These are phyloP conservation scores for Phytophthora pisi DNA, from an alignment of 352 stramenopile genomes.

Conservation along the genomic window DNA sequence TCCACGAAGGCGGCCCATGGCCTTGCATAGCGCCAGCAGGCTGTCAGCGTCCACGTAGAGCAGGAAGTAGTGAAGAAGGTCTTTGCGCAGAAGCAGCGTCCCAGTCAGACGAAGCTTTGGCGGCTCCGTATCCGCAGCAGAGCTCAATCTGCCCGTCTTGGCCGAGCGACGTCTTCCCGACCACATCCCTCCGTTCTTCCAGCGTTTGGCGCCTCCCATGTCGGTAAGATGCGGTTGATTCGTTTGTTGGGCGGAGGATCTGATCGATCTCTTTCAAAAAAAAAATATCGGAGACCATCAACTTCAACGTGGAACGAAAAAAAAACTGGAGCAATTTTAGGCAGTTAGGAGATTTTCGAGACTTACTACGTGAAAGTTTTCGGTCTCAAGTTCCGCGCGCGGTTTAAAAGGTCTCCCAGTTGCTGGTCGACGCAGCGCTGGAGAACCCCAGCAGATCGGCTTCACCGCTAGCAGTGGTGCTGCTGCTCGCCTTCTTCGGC, in stretches of 20 bases:
- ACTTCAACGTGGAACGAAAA: no score
- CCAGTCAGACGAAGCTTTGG: slow-evolving; percentile 6
- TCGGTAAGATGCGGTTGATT: no score
- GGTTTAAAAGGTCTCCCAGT: slow-evolving; percentile 65
- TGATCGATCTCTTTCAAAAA: slow-evolving; percentile 16
- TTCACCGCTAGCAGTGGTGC: slow-evolving; percentile 15
- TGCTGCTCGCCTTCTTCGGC: slow-evolving; percentile 33
- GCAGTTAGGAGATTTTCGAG: no score
- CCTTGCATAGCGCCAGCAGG: slow-evolving; percentile 21
- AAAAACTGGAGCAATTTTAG: slow-evolving; percentile 11
- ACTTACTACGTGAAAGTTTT: no score
- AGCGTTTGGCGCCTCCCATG: slow-evolving; percentile 16
- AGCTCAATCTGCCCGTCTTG: slow-evolving; percentile 23
- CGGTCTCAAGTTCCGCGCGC: no score
- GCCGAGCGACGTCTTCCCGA: slow-evolving; percentile 13
- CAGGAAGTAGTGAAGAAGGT: slow-evolving; percentile 33
- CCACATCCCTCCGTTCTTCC: not conserved
- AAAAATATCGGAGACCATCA: no score
- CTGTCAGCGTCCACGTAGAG: slow-evolving; percentile 18
- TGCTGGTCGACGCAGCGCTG: slow-evolving; percentile 35
- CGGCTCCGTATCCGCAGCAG: not conserved
- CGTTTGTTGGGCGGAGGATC: slow-evolving; percentile 2
- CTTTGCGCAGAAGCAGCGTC: slow-evolving; percentile 25
- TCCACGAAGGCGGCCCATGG: not conserved
- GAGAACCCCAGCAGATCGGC: slow-evolving; percentile 49